These are phyloP conservation scores for Albifimbria verrucaria DNA, from an alignment of 2,329 filamentous ascomycete genomes.

Conservation along the genomic window DNA sequence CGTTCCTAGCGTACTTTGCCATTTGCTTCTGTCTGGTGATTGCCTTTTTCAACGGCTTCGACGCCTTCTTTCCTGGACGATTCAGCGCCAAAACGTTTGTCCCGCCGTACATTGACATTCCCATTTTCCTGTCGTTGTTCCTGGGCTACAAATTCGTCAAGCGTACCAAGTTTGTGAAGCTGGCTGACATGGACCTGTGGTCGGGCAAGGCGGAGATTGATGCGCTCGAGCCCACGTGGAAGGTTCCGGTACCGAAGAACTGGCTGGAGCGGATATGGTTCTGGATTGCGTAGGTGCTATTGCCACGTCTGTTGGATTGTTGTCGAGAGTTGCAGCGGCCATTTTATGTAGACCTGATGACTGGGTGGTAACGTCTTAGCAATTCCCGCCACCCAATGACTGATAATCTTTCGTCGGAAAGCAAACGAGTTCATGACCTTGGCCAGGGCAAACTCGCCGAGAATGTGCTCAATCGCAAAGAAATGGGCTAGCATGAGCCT, in stretches of 20 bases:
- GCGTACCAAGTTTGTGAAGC: constrained; percentile 46
- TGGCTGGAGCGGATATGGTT: constrained; percentile 37
- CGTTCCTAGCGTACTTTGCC: constrained; percentile 64
- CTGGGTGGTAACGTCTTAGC: constrained; percentile 4
- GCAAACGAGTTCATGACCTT: constrained; percentile 9
- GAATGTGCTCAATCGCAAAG: constrained; percentile 11
- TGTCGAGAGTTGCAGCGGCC: constrained; percentile 7
- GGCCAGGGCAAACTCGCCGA: constrained; percentile 4
- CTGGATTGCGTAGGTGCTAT: constrained; percentile 30
- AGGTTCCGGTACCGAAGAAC: constrained; percentile 30
- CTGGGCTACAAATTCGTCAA: constrained; percentile 63
- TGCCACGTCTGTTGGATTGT: not conserved
- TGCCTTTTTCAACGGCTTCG: constrained; percentile 69
- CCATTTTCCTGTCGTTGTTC: constrained; percentile 62
- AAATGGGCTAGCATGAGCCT: constrained; percentile 13
- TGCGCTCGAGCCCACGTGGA: constrained; percentile 33
- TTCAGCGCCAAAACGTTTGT: constrained; percentile 52
- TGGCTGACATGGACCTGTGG: constrained; percentile 37
- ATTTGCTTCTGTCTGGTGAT: constrained; percentile 61
- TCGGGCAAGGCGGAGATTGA: constrained; percentile 37
- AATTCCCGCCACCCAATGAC: constrained; percentile 7
- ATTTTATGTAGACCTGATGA: constrained; percentile 6
- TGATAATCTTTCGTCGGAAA: constrained; percentile 6
- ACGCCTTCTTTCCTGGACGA: constrained; percentile 62
- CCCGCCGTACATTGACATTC: constrained; percentile 67